Evolutionary conservation across 2,329 filamentous ascomycete genomes (phyloP).

Genomic region (Xylariaceae sp.): DNA sequence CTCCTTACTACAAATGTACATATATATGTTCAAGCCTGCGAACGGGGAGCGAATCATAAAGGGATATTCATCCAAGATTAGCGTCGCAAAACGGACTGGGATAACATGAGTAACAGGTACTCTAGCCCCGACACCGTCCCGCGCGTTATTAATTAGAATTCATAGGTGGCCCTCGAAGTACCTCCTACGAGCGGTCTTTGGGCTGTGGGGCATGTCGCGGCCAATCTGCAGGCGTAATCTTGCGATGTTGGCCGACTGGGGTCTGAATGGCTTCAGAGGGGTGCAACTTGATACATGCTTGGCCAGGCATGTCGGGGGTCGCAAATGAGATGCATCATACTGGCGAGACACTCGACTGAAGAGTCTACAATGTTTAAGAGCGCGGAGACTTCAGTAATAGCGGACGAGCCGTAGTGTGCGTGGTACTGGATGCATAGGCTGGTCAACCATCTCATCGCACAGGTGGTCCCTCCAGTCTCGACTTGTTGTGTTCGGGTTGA

Average conservation of each 20-base stretch:
- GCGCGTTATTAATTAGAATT: no score
- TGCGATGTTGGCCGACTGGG: neutral
- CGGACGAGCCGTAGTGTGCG: no score
- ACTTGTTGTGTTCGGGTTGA: slow-evolving; percentile 3
- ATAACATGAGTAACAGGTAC: neutral
- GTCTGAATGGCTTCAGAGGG: slow-evolving; percentile 1
- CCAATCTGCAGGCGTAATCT: neutral
- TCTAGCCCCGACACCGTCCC: neutral
- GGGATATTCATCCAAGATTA: slow-evolving; percentile 21
- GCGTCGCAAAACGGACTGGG: slow-evolving; percentile 10
- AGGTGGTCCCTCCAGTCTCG: slow-evolving; percentile 1
- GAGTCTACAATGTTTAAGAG: slow-evolving; percentile 28
- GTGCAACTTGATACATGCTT: neutral
- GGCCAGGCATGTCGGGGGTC: no score
- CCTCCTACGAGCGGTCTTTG: neutral
- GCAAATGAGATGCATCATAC: no score
- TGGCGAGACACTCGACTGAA: slow-evolving; percentile 6
- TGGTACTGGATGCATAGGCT: neutral
- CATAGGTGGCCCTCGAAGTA: neutral
- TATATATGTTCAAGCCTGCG: no score
- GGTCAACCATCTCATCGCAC: neutral
- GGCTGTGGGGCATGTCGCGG: neutral
- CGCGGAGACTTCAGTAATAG: no score
- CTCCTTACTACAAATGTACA: no score
- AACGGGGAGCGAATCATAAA: slow-evolving; percentile 2